phyloP scores from a whole-genome alignment of 306 rosid genomes.

The Castanea sativa region DNA sequence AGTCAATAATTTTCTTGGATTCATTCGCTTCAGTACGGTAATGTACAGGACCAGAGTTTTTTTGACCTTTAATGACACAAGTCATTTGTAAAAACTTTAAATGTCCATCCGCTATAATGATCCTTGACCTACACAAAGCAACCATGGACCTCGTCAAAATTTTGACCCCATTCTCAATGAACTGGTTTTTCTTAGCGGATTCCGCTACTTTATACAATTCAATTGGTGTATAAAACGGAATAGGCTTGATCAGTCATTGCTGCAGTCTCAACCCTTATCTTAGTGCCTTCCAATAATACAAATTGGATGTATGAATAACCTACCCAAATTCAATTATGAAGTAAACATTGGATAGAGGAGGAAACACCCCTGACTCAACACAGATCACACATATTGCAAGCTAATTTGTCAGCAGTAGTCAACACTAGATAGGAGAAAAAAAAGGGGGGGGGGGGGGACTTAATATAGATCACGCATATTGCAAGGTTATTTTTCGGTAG shows the following conservation, averaged over 20 bases:
- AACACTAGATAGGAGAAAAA: no score
- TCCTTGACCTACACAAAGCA: neutral
- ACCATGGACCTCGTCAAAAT: neutral
- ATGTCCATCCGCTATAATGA: conserved; percentile 2
- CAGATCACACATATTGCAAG: neutral
- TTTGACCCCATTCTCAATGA: neutral
- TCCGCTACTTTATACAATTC: neutral
- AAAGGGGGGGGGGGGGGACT: no score
- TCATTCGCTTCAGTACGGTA: neutral
- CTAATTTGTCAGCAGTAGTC: neutral
- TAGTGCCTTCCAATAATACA: neutral
- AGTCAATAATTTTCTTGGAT: neutral
- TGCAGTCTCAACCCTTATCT: neutral
- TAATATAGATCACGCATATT: no score
- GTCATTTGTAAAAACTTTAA: neutral
- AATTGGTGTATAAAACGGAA: neutral
- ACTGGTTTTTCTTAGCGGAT: conserved; percentile 2
- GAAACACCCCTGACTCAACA: neutral
- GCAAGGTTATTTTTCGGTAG: neutral
- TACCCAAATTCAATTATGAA: neutral
- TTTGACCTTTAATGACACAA: no score
- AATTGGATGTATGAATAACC: neutral
- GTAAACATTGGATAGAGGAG: no score
- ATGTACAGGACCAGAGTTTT: neutral
- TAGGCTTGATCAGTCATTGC: conserved; percentile 1